Evolutionary conservation across 805 yeast species (phyloP), one percentile per base, ranked within the genome.

Genomic region (Metschnikowia vanudenii): DNA sequence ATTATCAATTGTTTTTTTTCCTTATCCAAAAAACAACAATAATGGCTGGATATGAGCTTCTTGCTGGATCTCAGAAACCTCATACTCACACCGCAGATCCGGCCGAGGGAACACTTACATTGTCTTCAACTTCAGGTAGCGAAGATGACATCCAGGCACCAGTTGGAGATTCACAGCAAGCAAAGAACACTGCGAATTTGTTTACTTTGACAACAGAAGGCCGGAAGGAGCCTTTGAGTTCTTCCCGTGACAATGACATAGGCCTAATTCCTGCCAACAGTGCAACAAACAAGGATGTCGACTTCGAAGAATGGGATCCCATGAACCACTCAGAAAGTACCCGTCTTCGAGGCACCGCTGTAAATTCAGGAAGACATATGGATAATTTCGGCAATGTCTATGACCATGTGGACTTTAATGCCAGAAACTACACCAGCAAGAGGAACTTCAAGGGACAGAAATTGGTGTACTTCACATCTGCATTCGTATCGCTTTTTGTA

Each of bases 381-480:
- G 74, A 71, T 47, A 60, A 58, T 33, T 67, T 55, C 46, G 75
- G 74, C 4, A 67, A 69, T 40, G 28, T 41, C 9, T 72, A 72
- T 48, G 62, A 55, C 17, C 67, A 70, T 39, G 54, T 72, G 8
- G 68, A 72, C 50, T 72, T 71, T 45, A 62, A 71, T 50, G 58
- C 64, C 16, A 59, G 60, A 40, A 49, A 51, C 18, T 71, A 71
- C 51, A 68, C 74, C 2, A 49, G 55, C 13, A 56, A 56, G 37
- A 55, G 67, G 10, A 45, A 40, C 40, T 69, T 72, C 56, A 72
- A 71, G 54, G 76, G 76, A 24, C 68, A 57, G 38, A 52, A 60
- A 34, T 54, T 72, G 41, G 75, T 72, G 18, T 71, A 72, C 53
- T 71, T 71, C 58, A 72, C 75, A 8, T 69, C 75, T 3, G 76